Evolutionary conservation across 2,329 filamentous ascomycete genomes (phyloP).

Genomic region (Diplodia seriata): DNA sequence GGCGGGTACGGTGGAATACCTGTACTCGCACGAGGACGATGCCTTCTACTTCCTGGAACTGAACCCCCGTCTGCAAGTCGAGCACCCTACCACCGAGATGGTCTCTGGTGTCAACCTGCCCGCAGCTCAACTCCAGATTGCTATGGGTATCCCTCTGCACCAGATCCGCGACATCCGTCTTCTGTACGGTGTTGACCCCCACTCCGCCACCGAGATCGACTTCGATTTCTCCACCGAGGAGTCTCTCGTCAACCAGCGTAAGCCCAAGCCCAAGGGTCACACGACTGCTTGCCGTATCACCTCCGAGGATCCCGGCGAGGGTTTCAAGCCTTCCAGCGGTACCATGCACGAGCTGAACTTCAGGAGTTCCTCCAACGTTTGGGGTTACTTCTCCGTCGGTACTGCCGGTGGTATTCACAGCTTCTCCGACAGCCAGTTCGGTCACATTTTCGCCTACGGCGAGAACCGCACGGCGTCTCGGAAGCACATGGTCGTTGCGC

Average conservation of each 20-base stretch:
- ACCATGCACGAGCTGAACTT: slow-evolving; percentile 99
- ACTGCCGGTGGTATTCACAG: slow-evolving; percentile 97
- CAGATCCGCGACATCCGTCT: slow-evolving; percentile 95
- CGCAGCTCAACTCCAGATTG: slow-evolving; percentile 96
- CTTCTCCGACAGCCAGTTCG: slow-evolving; percentile 98
- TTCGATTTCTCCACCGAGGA: slow-evolving; percentile 92
- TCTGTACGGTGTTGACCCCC: slow-evolving; percentile 93
- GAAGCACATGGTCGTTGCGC: slow-evolving; percentile 98
- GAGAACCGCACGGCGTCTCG: slow-evolving; percentile 95
- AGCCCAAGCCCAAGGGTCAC: slow-evolving; percentile 93
- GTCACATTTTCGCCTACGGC: slow-evolving; percentile 98
- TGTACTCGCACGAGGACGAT: slow-evolving; percentile 97
- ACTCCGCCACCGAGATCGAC: slow-evolving; percentile 85
- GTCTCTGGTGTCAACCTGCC: slow-evolving; percentile 97
- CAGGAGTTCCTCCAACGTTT: slow-evolving; percentile 97
- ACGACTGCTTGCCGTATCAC: slow-evolving; percentile 99
- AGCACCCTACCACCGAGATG: slow-evolving; percentile 99
- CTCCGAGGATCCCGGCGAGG: slow-evolving; percentile 97
- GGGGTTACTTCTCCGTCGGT: slow-evolving; percentile 99
- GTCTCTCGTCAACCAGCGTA: slow-evolving; percentile 83
- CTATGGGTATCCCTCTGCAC: slow-evolving; percentile 97
- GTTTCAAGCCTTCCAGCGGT: slow-evolving; percentile 99
- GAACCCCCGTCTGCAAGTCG: slow-evolving; percentile 98
- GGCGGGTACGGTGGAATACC: slow-evolving; percentile 96
- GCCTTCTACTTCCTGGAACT: slow-evolving; percentile 99